These are phyloP conservation scores for Crithidia fasciculata DNA, from an alignment of 208 protist genomes.

Conservation along the genomic window DNA sequence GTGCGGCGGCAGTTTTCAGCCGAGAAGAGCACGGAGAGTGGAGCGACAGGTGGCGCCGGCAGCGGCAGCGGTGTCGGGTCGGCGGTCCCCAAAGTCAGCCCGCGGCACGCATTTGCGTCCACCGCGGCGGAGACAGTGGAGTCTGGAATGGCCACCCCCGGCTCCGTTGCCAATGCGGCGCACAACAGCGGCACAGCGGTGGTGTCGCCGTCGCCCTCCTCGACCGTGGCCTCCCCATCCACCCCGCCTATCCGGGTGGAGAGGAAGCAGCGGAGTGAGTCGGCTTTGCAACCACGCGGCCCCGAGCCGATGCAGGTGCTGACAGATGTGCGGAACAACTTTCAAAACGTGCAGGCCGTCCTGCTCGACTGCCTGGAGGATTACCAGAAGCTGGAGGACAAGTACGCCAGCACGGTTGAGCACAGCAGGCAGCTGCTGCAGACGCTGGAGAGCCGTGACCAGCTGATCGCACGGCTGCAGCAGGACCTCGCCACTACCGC, in stretches of 20 bases:
- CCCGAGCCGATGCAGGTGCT: constrained; percentile 17
- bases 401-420: constrained; percentile 36
- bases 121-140: background rate
- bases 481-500: constrained; percentile 11
- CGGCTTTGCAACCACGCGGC: background rate
- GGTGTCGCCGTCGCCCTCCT: background rate
- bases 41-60: background rate
- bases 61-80: background rate
- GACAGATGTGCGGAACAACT: constrained; percentile 32
- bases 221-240: background rate
- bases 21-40: background rate
- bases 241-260: background rate
- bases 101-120: background rate
- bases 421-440: constrained; percentile 32
- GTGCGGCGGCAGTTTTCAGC: constrained; percentile 4
- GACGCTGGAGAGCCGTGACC: constrained; percentile 24
- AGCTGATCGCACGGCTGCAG: constrained; percentile 22
- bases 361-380: constrained; percentile 35
- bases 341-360: constrained; percentile 25
- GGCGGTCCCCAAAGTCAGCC: background rate
- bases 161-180: background rate
- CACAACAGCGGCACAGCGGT: background rate
- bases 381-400: constrained; percentile 36
- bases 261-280: constrained; percentile 4
- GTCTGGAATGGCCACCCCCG: background rate